Percentiles rank a stretch among this genome's conserved stretches.
phyloP scores from a whole-genome alignment of 495 filamentous ascomycete genomes.

The Podospora anserina region DNA sequence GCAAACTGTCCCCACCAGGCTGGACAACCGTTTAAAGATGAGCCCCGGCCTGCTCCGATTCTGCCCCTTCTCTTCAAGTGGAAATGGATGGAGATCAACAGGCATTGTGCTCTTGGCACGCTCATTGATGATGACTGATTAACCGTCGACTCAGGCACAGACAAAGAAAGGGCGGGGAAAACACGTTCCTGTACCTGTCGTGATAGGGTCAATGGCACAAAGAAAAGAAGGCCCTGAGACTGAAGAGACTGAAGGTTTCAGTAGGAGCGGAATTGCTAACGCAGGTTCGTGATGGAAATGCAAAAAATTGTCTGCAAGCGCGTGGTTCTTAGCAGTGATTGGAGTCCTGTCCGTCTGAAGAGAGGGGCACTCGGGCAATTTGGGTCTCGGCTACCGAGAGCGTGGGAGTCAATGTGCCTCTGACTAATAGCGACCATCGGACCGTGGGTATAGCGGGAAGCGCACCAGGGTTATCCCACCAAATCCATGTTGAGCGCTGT shows the following conservation, averaged over 20 bases:
- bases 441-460: conserved; percentile 13
- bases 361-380: conserved; percentile 27
- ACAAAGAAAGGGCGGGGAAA: not conserved
- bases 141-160: not conserved
- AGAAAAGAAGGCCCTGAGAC: not conserved
- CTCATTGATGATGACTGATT: not conserved
- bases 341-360: conserved; percentile 15
- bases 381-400: conserved; percentile 25
- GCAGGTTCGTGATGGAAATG: conserved; percentile 29
- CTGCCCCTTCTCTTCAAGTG: not conserved
- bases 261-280: conserved; percentile 25
- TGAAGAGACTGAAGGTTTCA: conserved; percentile 6
- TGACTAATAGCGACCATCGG: conserved; percentile 26
- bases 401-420: conserved; percentile 25
- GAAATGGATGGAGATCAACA: conserved; percentile 4
- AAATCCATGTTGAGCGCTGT: conserved; percentile 8
- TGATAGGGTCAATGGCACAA: not conserved
- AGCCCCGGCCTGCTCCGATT: not conserved
- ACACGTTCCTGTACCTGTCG: not conserved
- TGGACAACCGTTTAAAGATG: not conserved
- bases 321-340: conserved; percentile 21
- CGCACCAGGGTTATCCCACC: conserved; percentile 5
- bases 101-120: not conserved
- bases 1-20: conserved; percentile 4
- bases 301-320: not conserved